Conservation (phyloP, 805 yeast genomes). For the Ogataea methylovora region DNA sequence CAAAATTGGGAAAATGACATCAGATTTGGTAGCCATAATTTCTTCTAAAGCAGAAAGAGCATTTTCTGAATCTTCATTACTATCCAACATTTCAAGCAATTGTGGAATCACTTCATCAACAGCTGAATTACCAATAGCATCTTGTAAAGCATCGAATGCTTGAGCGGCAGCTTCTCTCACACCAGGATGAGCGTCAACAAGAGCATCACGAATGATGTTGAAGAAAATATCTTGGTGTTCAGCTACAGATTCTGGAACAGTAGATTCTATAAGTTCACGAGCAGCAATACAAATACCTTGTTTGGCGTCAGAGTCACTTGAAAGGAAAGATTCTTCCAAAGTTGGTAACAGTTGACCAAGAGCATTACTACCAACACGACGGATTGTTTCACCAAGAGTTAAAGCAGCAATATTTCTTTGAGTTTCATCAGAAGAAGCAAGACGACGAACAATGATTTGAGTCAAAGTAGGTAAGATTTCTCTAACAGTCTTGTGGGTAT, state of each 20-base stretch:
- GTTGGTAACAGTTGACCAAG: constrained; percentile 81
- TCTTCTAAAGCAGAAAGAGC: constrained; percentile 88
- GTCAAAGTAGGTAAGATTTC: constrained; percentile 85
- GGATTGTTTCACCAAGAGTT: constrained; percentile 89
- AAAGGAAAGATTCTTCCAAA: constrained; percentile 53
- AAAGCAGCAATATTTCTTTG: constrained; percentile 87
- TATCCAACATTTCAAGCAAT: constrained; percentile 60
- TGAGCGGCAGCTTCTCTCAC: constrained; percentile 90
- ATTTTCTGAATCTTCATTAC: constrained; percentile 43
- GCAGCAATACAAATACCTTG: constrained; percentile 97
- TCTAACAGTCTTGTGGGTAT: constrained; percentile 90
- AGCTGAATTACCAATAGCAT: constrained; percentile 72
- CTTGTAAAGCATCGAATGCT: constrained; percentile 85
- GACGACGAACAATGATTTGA: constrained; percentile 66
- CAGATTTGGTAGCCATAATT: constrained; percentile 85
- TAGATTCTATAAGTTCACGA: constrained; percentile 74
- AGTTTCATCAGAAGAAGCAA: constrained; percentile 74
- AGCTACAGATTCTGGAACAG: constrained; percentile 50
- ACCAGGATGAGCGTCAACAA: constrained; percentile 61
- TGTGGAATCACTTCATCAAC: constrained; percentile 86
- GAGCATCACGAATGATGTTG: constrained; percentile 66
- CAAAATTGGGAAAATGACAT: constrained; percentile 87
- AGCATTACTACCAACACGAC: constrained; percentile 87
- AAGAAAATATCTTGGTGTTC: constrained; percentile 66
- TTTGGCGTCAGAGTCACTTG: constrained; percentile 73